Evolutionary conservation across 495 filamentous ascomycete species (phyloP), one percentile per base, ranked within the genome.

Genomic region (Clavariopsis aquatica): DNA sequence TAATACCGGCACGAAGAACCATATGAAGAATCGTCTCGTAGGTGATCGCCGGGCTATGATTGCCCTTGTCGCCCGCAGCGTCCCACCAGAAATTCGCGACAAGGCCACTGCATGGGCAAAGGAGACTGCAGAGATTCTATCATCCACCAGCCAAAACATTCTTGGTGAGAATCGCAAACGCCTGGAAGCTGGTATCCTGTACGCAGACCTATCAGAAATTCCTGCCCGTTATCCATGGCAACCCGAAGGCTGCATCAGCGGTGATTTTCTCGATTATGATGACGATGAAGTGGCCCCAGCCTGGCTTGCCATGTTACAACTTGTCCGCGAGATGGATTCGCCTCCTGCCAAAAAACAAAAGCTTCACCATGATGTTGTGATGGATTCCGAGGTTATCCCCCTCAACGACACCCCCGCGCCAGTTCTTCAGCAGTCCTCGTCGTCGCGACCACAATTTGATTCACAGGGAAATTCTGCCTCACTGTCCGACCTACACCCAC

Each of bases 111-210:
- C 49, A 2, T 64, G 61, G 61, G 61, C 38, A 19, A 27, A 57
- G 28, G 28, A 57, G 15, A 24, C 36, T n/a, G 17, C 36, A n/a
- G 20, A 22, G 13, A 64, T 57, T 6, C 13, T 36, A 46, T 17
- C 51, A 26, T 19, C 38, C 27, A 36, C 22, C 20, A 41, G 19
- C 8, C 29, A 34, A 15, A 36, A 12, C 8, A 60, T 19, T 12
- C 17, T 52, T 12, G 62, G 62, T 28, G 43, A 60, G n/a, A 65
- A 60, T 31, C 62, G 62, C 46, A 52, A 55, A 27, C 62, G 41
- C 1, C 27, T 65, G 17, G 55, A 65, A 24, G 2, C 6, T 10
- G 51, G 51, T 19, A 15, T 65, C 23, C 53, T 29, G 31, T 15
- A 60, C 9, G 12, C 10, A 2, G 55, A 65, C 5, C 19, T 65